phyloP scores from a whole-genome alignment of 164 flowering plant species.

The Nelumbo lutea region DNA sequence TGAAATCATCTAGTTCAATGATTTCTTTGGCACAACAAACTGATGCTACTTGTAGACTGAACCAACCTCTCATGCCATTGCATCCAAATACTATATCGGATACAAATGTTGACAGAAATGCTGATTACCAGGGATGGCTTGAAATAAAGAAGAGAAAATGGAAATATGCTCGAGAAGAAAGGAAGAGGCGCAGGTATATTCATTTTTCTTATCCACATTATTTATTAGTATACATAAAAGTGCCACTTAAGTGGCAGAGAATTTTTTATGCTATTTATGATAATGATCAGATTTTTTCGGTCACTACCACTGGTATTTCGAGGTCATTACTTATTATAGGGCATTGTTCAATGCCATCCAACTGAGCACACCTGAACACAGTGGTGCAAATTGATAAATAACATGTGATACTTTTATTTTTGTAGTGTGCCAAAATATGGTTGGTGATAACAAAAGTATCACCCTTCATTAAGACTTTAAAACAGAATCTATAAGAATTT shows the following conservation, averaged over 20 bases:
- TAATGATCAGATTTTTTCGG: neutral
- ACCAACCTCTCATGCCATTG: conserved; percentile 8
- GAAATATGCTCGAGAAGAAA: conserved; percentile 65
- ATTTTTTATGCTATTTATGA: neutral
- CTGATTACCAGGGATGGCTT: conserved; percentile 95
- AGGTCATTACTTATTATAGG: neutral
- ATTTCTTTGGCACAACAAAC: conserved; percentile 17
- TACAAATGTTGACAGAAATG: conserved; percentile 56
- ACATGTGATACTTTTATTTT: too few species aligned
- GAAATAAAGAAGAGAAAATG: conserved; percentile 82
- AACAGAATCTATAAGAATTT: too few species aligned
- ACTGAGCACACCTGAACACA: neutral
- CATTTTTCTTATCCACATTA: neutral
- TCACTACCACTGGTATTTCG: neutral
- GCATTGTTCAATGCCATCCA: neutral
- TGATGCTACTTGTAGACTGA: conserved; percentile 15
- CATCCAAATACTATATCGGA: conserved; percentile 16
- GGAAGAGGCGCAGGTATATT: conserved; percentile 73
- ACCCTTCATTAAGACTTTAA: too few species aligned
- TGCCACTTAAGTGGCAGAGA: neutral
- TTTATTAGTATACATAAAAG: neutral
- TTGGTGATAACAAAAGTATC: too few species aligned
- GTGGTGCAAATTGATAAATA: neutral
- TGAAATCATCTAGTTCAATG: conserved; percentile 15
- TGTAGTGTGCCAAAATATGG: too few species aligned